These are phyloP conservation scores for Fusarium camptoceras DNA, from an alignment of 2,329 filamentous ascomycete species.

Conservation along the genomic window DNA sequence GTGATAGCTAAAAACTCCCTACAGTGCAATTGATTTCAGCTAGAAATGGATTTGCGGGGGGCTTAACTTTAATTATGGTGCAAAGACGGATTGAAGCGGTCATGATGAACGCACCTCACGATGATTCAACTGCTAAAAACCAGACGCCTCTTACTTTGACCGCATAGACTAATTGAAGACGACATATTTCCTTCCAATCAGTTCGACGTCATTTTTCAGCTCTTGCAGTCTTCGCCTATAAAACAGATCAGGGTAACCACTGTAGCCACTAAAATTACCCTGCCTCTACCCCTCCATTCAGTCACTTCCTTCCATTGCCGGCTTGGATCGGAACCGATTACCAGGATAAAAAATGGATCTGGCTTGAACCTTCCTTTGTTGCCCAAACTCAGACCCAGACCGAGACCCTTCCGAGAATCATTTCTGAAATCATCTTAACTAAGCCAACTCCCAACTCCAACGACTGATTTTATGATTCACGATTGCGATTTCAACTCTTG, in stretches of 20 bases:
- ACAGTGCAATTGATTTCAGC: neutral
- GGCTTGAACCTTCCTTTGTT: slow-evolving; percentile 23
- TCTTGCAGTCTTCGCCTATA: slow-evolving; percentile 15
- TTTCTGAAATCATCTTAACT: slow-evolving; percentile 31
- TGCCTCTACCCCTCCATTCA: neutral
- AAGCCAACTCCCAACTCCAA: slow-evolving; percentile 20
- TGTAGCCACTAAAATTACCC: neutral
- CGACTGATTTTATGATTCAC: slow-evolving; percentile 17
- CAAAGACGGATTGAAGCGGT: slow-evolving; percentile 11
- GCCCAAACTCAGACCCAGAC: slow-evolving; percentile 4
- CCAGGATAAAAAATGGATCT: slow-evolving; percentile 39
- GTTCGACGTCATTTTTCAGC: slow-evolving; percentile 39
- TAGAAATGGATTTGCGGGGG: slow-evolving; percentile 11
- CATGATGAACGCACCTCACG: slow-evolving; percentile 23
- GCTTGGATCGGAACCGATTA: slow-evolving; percentile 42
- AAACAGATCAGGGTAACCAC: slow-evolving; percentile 1
- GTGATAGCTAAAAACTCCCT: slow-evolving; percentile 27
- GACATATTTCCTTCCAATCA: neutral
- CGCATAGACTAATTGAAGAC: neutral
- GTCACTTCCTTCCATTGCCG: slow-evolving; percentile 36
- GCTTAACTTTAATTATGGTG: slow-evolving; percentile 27
- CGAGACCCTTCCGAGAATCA: slow-evolving; percentile 30
- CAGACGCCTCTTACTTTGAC: slow-evolving; percentile 5
- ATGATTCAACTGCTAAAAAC: neutral
- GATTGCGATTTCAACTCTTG: slow-evolving; percentile 14